Evolutionary conservation across 345 rosid genomes (phyloP), one percentile per base, ranked within the genome.

Genomic region (Boechera retrofracta): DNA sequence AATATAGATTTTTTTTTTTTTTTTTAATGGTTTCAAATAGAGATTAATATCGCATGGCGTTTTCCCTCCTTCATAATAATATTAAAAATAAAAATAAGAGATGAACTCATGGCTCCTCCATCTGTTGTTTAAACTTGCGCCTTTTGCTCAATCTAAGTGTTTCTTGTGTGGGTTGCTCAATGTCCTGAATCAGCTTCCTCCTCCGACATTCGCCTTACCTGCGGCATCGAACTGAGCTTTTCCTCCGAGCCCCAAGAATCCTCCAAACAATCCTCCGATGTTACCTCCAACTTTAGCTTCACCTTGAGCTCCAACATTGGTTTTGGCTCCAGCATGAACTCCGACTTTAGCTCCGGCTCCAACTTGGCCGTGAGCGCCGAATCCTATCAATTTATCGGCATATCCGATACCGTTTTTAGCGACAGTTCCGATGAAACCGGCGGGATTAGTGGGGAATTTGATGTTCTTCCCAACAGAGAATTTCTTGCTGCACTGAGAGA

Each of bases 41-140:
- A 56, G 64, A 58, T 66, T 24, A 51, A 78, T 66, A 66, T 72
- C 38, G 58, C 64, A 66, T 73, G 78, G 70, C 74, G 44, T 67
- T 64, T 77, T 36, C 54, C 77, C 64, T 67, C 64, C 73, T 58
- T 39, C 57, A 52, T 59, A 41, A 41, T 15, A 11, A 32, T 24
- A 58, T 2, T 29, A 66, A 52, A 58, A 38, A 35, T 8, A n/a
- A 53, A 48, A 47, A 38, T 6, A 62, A 64, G 2, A 55, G 28
- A 72, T 78, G 2, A 72, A 78, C 74, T 73, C 81, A 78, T 73
- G 78, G 51, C 81, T 73, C 74, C 77, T 78, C 59, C 81, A 41
- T 72, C 69, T 78, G 82, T 73, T 67, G 78, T 77, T 78, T 72
- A 62, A 61, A 8, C 2, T 32, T 64, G n/a, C 7, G 73, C 32